Percentiles rank a stretch among this genome's conserved stretches.
These are phyloP conservation scores for Wickerhamiella vanderwaltii DNA, from an alignment of 805 yeast species.

Conservation along the genomic window DNA sequence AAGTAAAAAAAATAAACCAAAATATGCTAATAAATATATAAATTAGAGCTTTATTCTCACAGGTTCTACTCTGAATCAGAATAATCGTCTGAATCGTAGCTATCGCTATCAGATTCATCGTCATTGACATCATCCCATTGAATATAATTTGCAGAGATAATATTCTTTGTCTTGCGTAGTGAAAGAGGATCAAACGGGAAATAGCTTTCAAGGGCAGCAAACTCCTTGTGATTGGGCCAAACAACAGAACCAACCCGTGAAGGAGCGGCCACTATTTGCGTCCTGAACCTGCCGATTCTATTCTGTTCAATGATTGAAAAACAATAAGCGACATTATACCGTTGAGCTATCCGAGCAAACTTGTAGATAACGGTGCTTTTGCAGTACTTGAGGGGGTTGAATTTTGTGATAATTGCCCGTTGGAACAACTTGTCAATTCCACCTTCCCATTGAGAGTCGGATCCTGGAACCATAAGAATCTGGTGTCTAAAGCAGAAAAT, in stretches of 20 bases:
- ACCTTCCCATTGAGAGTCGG: constrained; percentile 25
- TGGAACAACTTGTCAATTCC: constrained; percentile 77
- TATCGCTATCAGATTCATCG: constrained; percentile 34
- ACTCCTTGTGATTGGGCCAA: constrained; percentile 54
- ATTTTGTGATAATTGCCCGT: constrained; percentile 69
- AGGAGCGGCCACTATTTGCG: constrained; percentile 20
- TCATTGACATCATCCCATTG: constrained; percentile 78
- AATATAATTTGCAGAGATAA: constrained; percentile 47
- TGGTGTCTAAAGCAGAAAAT: constrained; percentile 82
- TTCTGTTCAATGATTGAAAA: constrained; percentile 86
- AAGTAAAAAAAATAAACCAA: neutral
- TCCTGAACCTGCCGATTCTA: constrained; percentile 50
- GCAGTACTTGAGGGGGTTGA: constrained; percentile 87
- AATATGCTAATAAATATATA: constrained; percentile 2
- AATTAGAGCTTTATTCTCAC: neutral
- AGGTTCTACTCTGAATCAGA: neutral
- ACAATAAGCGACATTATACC: constrained; percentile 82
- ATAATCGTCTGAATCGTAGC: constrained; percentile 22
- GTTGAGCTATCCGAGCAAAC: constrained; percentile 86
- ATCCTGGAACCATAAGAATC: constrained; percentile 35
- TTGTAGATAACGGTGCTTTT: constrained; percentile 87
- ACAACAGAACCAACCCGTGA: constrained; percentile 31
- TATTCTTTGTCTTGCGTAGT: constrained; percentile 45
- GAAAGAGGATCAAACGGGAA: constrained; percentile 92
- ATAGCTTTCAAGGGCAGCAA: constrained; percentile 81